phyloP scores from a whole-genome alignment of 495 filamentous ascomycete species.

The Cercophora scortea region DNA sequence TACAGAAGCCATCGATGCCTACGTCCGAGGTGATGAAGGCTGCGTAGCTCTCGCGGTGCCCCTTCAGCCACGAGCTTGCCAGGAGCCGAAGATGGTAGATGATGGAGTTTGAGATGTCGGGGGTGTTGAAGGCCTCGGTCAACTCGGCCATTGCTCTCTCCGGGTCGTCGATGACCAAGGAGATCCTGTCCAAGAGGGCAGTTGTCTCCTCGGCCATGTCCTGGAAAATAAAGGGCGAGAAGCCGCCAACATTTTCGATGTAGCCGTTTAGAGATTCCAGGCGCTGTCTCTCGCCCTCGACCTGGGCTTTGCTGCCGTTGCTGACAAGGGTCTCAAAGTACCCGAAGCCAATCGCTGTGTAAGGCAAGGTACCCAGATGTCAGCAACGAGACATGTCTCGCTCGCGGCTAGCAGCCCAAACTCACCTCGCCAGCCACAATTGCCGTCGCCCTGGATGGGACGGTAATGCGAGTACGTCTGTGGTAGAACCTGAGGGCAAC shows the following conservation, averaged over 20 bases:
- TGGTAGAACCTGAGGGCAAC: constrained; percentile 55
- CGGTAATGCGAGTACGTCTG: constrained; percentile 82
- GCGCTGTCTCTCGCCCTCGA: constrained; percentile 61
- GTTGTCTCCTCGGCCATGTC: constrained; percentile 75
- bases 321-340: constrained; percentile 83
- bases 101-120: constrained; percentile 57
- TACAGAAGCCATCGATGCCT: constrained; percentile 61
- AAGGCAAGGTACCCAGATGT: constrained; percentile 41
- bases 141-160: constrained; percentile 54
- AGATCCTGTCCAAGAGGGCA: constrained; percentile 52
- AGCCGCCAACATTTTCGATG: constrained; percentile 59
- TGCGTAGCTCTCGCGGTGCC: constrained; percentile 57
- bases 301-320: constrained; percentile 51
- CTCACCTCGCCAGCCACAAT: constrained; percentile 96
- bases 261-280: constrained; percentile 63
- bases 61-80: constrained; percentile 81
- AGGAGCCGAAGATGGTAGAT: constrained; percentile 66
- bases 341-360: constrained; percentile 78
- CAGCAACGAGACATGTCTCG: constrained; percentile 3
- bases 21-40: constrained; percentile 55
- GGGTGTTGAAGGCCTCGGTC: constrained; percentile 67
- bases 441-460: constrained; percentile 83
- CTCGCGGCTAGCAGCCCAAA: constrained; percentile 3
- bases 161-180: constrained; percentile 43
- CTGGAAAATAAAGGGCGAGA: constrained; percentile 61